Base-by-base conservation (phyloP, 2,329 filamentous ascomycete genomes). In the Raffaelea deltoideospora region DNA sequence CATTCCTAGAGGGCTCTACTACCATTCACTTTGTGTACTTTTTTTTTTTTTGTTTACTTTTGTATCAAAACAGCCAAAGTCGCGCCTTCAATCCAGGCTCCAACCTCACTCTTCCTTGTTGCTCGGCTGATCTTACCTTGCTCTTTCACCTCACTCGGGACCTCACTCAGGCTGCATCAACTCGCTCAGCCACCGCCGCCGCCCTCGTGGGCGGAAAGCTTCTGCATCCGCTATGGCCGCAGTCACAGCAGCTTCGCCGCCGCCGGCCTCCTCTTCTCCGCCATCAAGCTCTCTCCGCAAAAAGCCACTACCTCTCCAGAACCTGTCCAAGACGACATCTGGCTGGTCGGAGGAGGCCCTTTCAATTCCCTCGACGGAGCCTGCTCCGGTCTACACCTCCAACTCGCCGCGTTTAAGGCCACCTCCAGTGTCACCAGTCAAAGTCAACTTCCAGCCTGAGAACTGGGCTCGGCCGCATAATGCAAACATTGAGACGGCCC, bases 401-500 rank as follows among this genome's bases (percentile, higher is more conserved):
- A 57, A 58, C 35, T 59, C 60, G 17, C 59, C 65, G 19, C 58
- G 60, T 41, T 55, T 73, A 41, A 62, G 64, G 42, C 61, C 66
- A 35, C 60, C 63, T 14, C 70, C 71, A 22, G 58, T 65, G 21
- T 75, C 72, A 29, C 70, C 72, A 15, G 67, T 72, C 38, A 62
- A 58, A 39, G 61, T 74, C 37, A 71, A 67, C 47, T 64, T 69
- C 38, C 65, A 66, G 34, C 54, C 60, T 19, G 67, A 69, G 30
- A 60, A 65, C 48, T 72, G 65, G 65, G 57, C 59, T 17, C 59
- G 60, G 45, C 63, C 69, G 18, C 67, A 65, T 22, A 66, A 67
- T 45, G 66, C 57, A 22, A 60, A 63, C 44, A 64, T 76, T 40
- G 67, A 72, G 51, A 48, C 23, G 42, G 44, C 27, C 34, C 8